These are phyloP conservation scores for Arabidopsis arenosa DNA, from an alignment of 345 rosid species.

Conservation along the genomic window DNA sequence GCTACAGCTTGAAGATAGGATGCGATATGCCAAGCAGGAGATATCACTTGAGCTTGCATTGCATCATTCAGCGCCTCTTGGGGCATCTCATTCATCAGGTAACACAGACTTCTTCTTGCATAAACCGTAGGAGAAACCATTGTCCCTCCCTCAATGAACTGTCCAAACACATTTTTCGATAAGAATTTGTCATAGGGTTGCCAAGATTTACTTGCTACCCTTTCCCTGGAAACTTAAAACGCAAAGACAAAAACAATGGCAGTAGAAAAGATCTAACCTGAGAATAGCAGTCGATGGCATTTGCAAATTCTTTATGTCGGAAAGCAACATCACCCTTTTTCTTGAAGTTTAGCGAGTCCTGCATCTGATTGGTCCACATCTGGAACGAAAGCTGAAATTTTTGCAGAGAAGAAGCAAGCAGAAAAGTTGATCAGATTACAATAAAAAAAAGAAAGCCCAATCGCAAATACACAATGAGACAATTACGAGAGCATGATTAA, in stretches of 20 bases:
- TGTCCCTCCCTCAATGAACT: slow-evolving; percentile 87
- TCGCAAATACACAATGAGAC: slow-evolving; percentile 10
- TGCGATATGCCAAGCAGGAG: slow-evolving; percentile 87
- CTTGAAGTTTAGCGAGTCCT: slow-evolving; percentile 80
- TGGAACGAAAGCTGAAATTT: slow-evolving; percentile 89
- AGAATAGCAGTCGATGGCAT: slow-evolving; percentile 74
- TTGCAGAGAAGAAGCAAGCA: slow-evolving; percentile 9
- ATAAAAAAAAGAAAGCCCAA: neutral
- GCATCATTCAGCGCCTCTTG: slow-evolving; percentile 82
- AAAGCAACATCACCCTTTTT: slow-evolving; percentile 92
- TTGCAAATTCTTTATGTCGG: slow-evolving; percentile 69
- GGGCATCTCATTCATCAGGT: slow-evolving; percentile 79
- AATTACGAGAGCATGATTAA: slow-evolving; percentile 2
- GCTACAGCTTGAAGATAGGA: slow-evolving; percentile 88
- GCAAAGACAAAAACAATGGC: slow-evolving; percentile 5
- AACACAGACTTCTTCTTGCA: slow-evolving; percentile 81
- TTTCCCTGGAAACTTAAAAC: neutral
- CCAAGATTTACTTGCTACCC: neutral
- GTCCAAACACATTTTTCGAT: slow-evolving; percentile 36
- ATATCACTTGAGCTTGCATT: slow-evolving; percentile 85
- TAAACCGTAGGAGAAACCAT: slow-evolving; percentile 86
- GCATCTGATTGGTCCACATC: slow-evolving; percentile 98
- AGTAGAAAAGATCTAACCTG: slow-evolving; percentile 58
- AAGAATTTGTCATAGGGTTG: neutral
- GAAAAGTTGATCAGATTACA: slow-evolving; percentile 20